These are phyloP conservation scores for Leishmania mexicana DNA, from an alignment of 208 protist species.

Conservation along the genomic window DNA sequence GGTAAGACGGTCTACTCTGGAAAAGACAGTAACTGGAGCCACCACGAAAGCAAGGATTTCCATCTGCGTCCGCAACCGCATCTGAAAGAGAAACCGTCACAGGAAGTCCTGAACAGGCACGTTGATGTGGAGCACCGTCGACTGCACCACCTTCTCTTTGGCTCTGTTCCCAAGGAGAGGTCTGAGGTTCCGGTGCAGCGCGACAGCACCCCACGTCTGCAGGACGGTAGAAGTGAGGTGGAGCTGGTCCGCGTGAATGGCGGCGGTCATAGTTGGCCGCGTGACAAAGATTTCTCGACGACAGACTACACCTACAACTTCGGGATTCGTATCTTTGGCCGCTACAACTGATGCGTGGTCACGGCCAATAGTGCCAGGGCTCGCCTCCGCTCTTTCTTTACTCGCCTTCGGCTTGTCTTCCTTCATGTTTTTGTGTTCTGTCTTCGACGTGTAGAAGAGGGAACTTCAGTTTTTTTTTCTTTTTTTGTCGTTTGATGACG, in stretches of 20 bases:
- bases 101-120: not conserved
- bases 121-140: not conserved
- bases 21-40: not conserved
- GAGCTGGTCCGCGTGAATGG: slow-evolving; percentile 58
- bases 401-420: not conserved
- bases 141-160: no score
- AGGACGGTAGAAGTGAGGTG: slow-evolving; percentile 26
- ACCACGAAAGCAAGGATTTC: no score
- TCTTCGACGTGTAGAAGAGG: not conserved
- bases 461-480: not conserved
- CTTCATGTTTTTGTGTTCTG: slow-evolving; percentile 10
- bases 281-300: slow-evolving; percentile 58
- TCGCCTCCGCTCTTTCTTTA: not conserved
- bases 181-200: not conserved
- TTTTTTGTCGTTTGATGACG: not conserved
- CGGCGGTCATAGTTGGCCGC: slow-evolving; percentile 54
- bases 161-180: not conserved
- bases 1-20: no score
- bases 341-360: slow-evolving; percentile 22
- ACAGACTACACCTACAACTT: slow-evolving; percentile 76
- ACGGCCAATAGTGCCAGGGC: not conserved
- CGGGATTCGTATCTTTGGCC: slow-evolving; percentile 40
- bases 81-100: not conserved
- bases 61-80: not conserved
- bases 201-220: not conserved